Percentiles rank a stretch among this genome's conserved stretches.
Evolutionary conservation across 140 eudicot genomes (phyloP).

Genomic region (Anethum foeniculum): DNA sequence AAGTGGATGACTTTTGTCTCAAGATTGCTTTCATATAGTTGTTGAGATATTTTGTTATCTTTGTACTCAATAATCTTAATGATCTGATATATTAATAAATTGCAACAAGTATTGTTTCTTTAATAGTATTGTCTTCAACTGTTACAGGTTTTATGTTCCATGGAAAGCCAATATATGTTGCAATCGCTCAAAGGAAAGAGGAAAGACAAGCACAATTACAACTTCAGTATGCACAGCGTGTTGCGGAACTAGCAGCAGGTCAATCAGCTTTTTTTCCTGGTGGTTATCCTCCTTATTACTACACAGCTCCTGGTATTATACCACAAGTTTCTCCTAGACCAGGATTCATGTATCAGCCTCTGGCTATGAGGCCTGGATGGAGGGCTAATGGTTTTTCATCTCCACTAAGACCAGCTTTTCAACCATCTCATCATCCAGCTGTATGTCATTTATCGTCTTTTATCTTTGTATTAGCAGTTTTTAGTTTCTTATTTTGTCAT

Average conservation of each 20-base stretch:
- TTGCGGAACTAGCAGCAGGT: slow-evolving; percentile 46
- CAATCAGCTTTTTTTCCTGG: slow-evolving; percentile 52
- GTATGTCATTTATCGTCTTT: slow-evolving; percentile 28
- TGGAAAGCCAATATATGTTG: slow-evolving; percentile 72
- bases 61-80: not conserved
- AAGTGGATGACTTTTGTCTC: not conserved
- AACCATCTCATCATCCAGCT: slow-evolving; percentile 34
- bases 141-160: slow-evolving; percentile 60
- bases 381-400: slow-evolving; percentile 47
- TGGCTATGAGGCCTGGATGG: slow-evolving; percentile 74
- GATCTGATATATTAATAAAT: not conserved
- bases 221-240: slow-evolving; percentile 45
- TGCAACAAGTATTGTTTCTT: not conserved
- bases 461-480: not conserved
- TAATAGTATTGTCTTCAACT: not conserved
- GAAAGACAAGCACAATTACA: slow-evolving; percentile 73
- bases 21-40: not conserved
- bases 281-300: slow-evolving; percentile 56
- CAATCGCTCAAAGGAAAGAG: slow-evolving; percentile 91
- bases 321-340: slow-evolving; percentile 52
- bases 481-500: not conserved
- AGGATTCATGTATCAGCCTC: slow-evolving; percentile 59
- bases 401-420: slow-evolving; percentile 41
- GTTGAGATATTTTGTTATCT: not conserved
- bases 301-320: slow-evolving; percentile 44